Base-by-base conservation (phyloP, 805 yeast species). In the Schizosaccharomyces japonicus region DNA sequence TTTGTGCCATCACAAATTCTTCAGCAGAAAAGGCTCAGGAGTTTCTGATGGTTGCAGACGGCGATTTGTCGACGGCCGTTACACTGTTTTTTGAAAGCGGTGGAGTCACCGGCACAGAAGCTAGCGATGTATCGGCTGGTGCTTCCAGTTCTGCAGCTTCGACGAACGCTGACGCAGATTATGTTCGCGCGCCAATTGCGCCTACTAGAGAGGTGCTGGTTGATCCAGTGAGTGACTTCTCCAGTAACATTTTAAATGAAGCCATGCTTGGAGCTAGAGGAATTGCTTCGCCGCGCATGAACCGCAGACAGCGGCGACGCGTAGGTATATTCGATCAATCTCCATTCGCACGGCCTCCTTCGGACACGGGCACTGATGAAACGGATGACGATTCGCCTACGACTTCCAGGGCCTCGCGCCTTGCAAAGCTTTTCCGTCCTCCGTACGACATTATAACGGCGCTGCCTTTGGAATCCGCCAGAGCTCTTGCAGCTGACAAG, bases 381-480 rank as follows among this genome's bases (percentile, higher is more conserved):
- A 27, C 39, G n/a, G 21, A 25, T 15, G 46, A 42, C 19, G 46
- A 42, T 13, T 56, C 66, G 2, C 67, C 66, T 45, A 61, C 74
- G 47, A 64, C 69, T 0, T 60, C 69, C 17, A 73, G 68, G 46
- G 83, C 73, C 61, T 68, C 75, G 52, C 67, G 92, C 47, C 65
- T 90, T 45, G 95, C 94, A 3, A 70, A 70, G 51, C 66, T 90
- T 27, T 90, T 87, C 61, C 69, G 87, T 51, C 96, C 98, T 0
- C 99, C 99, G 0, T 87, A 82, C 64, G 95, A 87, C 54, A 64
- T 90, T 30, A 83, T 90, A 56, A 68, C 76, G 19, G 74, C 70
- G 53, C 52, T 75, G 15, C 73, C 72, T 48, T 60, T 90, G n/a
- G 90, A 81, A 36, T 65, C 67, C 4, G 54, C 50, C 32, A 13